Evolutionary conservation across 257 asterid species (phyloP).

Genomic region (Ophiorrhiza pumila): DNA sequence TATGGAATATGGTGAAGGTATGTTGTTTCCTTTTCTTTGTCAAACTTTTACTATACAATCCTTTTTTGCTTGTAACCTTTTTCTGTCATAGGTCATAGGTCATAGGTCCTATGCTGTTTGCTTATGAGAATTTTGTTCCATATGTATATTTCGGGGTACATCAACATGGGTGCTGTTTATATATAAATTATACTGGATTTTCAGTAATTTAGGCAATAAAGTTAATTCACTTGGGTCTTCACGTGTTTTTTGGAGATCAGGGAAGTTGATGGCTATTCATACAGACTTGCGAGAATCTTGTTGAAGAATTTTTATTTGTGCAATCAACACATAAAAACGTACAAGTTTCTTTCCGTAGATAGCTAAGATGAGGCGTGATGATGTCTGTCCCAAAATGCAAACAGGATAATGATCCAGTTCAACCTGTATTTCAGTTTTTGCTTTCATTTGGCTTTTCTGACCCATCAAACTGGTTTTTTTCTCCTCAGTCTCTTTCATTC

Average conservation of each 20-base stretch:
- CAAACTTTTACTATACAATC: slow-evolving; percentile 8
- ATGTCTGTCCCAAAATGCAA: not conserved
- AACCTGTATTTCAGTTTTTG: not conserved
- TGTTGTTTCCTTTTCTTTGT: slow-evolving; percentile 26
- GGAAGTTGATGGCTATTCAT: not conserved
- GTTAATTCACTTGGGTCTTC: not conserved
- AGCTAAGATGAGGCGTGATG: not conserved
- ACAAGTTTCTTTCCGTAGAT: not conserved
- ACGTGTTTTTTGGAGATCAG: not conserved
- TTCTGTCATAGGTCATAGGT: not conserved
- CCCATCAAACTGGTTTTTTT: not conserved
- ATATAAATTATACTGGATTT: not conserved
- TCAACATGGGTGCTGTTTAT: not conserved
- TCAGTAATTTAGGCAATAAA: not conserved
- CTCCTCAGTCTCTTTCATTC: not conserved
- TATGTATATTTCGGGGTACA: not conserved
- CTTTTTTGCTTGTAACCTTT: slow-evolving; percentile 1
- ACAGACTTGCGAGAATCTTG: not conserved
- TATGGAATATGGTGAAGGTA: slow-evolving; percentile 98
- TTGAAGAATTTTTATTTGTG: not conserved
- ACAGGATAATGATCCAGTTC: not conserved
- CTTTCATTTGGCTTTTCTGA: not conserved
- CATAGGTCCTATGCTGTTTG: not conserved
- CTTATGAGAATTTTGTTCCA: not conserved
- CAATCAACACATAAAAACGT: not conserved